A percentile compares a stretch with the other conserved stretches of the same genome.
phyloP scores from a whole-genome alignment of 2,329 filamentous ascomycete species.

The Exophiala oligosperma region DNA sequence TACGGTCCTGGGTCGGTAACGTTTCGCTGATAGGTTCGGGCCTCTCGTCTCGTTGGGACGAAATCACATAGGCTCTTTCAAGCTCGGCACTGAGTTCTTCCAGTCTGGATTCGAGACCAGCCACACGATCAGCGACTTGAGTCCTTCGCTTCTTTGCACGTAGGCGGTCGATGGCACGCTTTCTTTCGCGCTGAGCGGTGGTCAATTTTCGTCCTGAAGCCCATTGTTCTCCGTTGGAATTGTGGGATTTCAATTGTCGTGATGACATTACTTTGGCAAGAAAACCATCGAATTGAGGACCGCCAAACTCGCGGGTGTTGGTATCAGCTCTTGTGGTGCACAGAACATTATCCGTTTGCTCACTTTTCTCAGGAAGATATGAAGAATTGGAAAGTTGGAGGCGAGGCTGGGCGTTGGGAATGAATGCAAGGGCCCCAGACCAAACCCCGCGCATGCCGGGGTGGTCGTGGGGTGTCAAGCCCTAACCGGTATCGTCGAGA shows the following conservation, averaged over 20 bases:
- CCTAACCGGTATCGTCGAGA: neutral
- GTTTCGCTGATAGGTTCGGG: neutral
- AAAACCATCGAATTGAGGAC: neutral
- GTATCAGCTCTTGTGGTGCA: neutral
- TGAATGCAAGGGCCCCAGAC: too few relatives aligned
- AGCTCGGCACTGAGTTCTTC: constrained; percentile 1
- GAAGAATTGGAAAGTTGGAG: too few relatives aligned
- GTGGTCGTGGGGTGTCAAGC: neutral
- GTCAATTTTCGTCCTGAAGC: constrained; percentile 7
- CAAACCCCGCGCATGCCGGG: too few relatives aligned
- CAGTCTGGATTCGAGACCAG: constrained; percentile 2
- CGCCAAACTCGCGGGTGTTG: neutral
- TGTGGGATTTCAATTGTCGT: neutral
- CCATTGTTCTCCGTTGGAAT: neutral
- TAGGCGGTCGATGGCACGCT: constrained; percentile 6
- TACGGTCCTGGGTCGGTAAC: neutral
- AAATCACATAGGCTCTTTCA: neutral
- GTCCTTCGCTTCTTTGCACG: neutral
- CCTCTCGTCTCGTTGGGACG: neutral
- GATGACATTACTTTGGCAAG: neutral
- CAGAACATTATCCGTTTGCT: neutral
- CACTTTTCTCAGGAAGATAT: neutral
- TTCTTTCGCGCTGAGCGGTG: constrained; percentile 10
- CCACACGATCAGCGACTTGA: neutral
- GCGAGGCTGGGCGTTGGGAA: too few relatives aligned